Evolutionary conservation across 192 early-diverging fungal species (phyloP).

Genomic region (Jimgerdemannia flammicorona): DNA sequence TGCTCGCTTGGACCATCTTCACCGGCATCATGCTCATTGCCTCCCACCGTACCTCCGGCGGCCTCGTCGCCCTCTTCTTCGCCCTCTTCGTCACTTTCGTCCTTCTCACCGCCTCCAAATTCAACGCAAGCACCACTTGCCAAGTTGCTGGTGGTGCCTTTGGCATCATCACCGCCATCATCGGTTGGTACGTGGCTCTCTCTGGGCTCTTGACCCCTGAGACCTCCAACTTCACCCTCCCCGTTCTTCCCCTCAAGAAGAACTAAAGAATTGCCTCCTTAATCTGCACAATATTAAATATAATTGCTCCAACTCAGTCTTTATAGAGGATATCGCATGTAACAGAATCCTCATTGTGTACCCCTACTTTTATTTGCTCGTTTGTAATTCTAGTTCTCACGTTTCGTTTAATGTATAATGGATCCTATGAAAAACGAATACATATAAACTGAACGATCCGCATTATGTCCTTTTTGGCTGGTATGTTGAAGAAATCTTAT

Average conservation of each 20-base stretch:
- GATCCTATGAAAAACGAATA: too few species aligned
- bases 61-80: conserved; percentile 64
- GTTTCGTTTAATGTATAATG: too few species aligned
- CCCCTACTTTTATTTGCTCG: too few species aligned
- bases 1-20: conserved; percentile 65
- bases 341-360: too few species aligned
- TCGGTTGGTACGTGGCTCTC: conserved; percentile 74
- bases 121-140: conserved; percentile 35
- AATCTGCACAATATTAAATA: too few species aligned
- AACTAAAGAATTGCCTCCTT: too few species aligned
- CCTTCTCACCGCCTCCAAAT: conserved; percentile 61
- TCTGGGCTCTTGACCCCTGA: conserved; percentile 53
- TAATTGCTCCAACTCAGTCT: too few species aligned
- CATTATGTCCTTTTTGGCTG: too few species aligned
- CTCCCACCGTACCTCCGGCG: conserved; percentile 57
- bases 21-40: conserved; percentile 68
- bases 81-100: conserved; percentile 63
- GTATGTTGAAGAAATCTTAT: too few species aligned
- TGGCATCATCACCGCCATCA: conserved; percentile 66
- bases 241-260: conserved; percentile 9
- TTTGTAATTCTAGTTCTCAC: too few species aligned
- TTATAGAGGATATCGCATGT: too few species aligned
- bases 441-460: too few species aligned
- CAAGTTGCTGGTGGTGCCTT: conserved; percentile 68
- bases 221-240: conserved; percentile 54